A percentile compares a stretch with the other conserved stretches of the same genome.
Evolutionary conservation across 1,284 basidiomycete species (phyloP).

Genomic region (Ganoderma multipileum): DNA sequence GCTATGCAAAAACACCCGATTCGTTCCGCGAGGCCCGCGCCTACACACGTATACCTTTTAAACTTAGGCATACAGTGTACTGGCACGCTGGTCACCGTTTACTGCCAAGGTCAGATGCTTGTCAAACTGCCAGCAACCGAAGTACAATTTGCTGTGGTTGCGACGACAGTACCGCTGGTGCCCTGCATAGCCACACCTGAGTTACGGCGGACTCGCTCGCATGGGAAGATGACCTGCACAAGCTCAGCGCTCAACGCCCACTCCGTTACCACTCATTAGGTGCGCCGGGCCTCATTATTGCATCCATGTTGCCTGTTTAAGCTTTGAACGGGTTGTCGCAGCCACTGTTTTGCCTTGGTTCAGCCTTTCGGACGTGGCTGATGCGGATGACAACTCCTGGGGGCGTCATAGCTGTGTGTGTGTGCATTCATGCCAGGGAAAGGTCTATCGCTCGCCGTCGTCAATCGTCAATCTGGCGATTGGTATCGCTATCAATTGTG

Average conservation of each 20-base stretch:
- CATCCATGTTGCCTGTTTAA: not conserved
- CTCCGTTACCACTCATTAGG: not conserved
- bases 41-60: too few species aligned
- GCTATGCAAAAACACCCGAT: too few species aligned
- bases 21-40: too few species aligned
- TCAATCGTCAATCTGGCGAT: constrained; percentile 2
- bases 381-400: not conserved
- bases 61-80: too few species aligned
- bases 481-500: not conserved
- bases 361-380: not conserved
- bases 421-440: not conserved
- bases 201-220: not conserved
- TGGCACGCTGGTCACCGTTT: too few species aligned
- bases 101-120: too few species aligned
- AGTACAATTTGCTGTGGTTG: not conserved
- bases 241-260: too few species aligned
- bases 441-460: not conserved
- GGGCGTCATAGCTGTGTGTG: not conserved
- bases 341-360: not conserved
- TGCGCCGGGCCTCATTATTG: not conserved
- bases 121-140: too few species aligned
- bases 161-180: not conserved
- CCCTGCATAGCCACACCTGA: not conserved
- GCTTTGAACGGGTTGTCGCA: not conserved
- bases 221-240: not conserved